Percentiles rank a stretch among this genome's conserved stretches.
Evolutionary conservation across 2,329 filamentous ascomycete genomes (phyloP).

Genomic region (Pyricularia pennisetigena): DNA sequence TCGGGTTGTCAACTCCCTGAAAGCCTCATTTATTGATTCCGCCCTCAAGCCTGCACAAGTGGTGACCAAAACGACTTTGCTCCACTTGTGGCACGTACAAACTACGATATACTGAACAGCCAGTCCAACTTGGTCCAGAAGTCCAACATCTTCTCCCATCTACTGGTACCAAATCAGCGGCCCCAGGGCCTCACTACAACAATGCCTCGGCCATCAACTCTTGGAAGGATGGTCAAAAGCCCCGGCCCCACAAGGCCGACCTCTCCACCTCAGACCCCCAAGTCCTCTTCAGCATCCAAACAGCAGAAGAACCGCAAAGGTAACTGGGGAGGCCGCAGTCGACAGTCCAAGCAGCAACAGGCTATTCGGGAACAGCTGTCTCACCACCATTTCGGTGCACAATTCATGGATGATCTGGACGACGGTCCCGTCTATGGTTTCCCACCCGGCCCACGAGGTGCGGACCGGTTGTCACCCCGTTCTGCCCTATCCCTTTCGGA

Average conservation of each 20-base stretch:
- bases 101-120: neutral
- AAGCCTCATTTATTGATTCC: slow-evolving; percentile 5
- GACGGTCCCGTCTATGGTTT: slow-evolving; percentile 22
- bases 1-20: slow-evolving; percentile 33
- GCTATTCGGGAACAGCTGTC: slow-evolving; percentile 5
- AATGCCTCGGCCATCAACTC: slow-evolving; percentile 26
- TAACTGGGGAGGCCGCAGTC: neutral
- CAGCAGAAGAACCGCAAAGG: slow-evolving; percentile 16
- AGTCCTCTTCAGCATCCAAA: slow-evolving; percentile 21
- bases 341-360: slow-evolving; percentile 4
- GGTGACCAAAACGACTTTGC: neutral
- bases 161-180: neutral
- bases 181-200: neutral
- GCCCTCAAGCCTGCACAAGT: neutral
- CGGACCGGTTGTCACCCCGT: slow-evolving; percentile 27
- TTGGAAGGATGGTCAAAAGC: slow-evolving; percentile 19
- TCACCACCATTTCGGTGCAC: slow-evolving; percentile 14
- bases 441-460: slow-evolving; percentile 15
- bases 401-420: slow-evolving; percentile 10
- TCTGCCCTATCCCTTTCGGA: slow-evolving; percentile 20
- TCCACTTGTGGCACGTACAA: neutral
- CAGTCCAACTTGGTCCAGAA: neutral
- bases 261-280: slow-evolving; percentile 32
- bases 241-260: slow-evolving; percentile 21
- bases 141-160: neutral